These are phyloP conservation scores for Carex arenaria DNA, from an alignment of 202 grass and related monocot genomes.

Conservation along the genomic window DNA sequence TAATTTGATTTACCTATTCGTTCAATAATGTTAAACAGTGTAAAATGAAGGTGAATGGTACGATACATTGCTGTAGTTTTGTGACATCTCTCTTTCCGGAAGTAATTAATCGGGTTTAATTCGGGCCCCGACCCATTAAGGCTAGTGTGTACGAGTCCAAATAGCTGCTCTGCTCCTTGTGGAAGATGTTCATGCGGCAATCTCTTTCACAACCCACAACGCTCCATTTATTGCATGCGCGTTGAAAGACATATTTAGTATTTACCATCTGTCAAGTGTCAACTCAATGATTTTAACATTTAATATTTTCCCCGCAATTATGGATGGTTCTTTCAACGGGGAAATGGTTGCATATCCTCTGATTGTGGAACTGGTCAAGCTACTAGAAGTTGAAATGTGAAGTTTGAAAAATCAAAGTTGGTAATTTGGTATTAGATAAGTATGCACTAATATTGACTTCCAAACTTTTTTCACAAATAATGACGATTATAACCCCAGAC, in stretches of 20 bases:
- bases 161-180: not conserved
- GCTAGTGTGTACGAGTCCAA: not conserved
- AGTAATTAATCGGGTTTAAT: not conserved
- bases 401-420: not conserved
- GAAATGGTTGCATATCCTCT: not conserved
- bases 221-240: not conserved
- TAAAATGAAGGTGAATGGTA: too few relatives aligned
- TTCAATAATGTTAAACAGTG: not conserved
- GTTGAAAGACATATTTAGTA: not conserved
- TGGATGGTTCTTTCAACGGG: not conserved
- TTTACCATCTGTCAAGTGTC: not conserved
- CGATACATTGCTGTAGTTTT: too few relatives aligned
- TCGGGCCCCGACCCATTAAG: not conserved
- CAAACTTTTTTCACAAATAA: not conserved
- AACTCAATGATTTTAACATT: not conserved
- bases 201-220: not conserved
- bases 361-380: not conserved
- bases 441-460: not conserved
- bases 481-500: not conserved
- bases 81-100: not conserved
- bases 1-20: not conserved
- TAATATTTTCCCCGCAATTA: not conserved
- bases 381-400: not conserved
- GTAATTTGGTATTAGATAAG: not conserved
- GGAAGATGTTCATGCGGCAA: not conserved